Evolutionary conservation across 2,329 filamentous ascomycete species (phyloP).

Genomic region (Diplodia seriata): DNA sequence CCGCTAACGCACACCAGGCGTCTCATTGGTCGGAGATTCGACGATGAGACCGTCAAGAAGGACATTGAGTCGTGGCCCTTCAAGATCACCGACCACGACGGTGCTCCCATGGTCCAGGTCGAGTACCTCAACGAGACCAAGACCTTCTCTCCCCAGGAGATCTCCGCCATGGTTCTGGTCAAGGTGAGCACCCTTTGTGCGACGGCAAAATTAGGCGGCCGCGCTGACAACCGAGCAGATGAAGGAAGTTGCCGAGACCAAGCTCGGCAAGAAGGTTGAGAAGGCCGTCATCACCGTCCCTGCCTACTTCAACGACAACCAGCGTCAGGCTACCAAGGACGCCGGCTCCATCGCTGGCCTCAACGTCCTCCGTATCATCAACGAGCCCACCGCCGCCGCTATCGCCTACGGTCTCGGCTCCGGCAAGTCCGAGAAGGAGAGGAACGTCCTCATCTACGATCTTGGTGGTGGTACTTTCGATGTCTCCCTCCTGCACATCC

Average conservation of each 20-base stretch:
- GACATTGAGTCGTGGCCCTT: slow-evolving; percentile 99
- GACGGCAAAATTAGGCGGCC: slow-evolving; percentile 14
- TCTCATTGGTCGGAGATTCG: slow-evolving; percentile 94
- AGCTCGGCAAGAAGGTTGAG: slow-evolving; percentile 98
- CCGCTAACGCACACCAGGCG: slow-evolving; percentile 67
- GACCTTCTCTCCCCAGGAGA: slow-evolving; percentile 96
- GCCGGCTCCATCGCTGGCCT: slow-evolving; percentile 96
- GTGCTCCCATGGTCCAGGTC: slow-evolving; percentile 91
- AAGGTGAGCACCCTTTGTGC: slow-evolving; percentile 69
- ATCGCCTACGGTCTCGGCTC: slow-evolving; percentile 97
- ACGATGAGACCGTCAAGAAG: slow-evolving; percentile 97
- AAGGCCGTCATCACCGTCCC: slow-evolving; percentile 99
- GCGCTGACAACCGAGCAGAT: slow-evolving; percentile 66
- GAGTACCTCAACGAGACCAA: slow-evolving; percentile 95
- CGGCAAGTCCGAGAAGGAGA: slow-evolving; percentile 96
- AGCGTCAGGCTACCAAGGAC: slow-evolving; percentile 99
- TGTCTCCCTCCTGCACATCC: slow-evolving; percentile 98
- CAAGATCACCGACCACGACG: slow-evolving; percentile 91
- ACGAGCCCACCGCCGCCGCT: slow-evolving; percentile 97
- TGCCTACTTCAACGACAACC: slow-evolving; percentile 99
- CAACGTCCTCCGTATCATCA: slow-evolving; percentile 99
- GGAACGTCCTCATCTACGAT: slow-evolving; percentile 99
- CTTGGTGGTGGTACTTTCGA: slow-evolving; percentile 99
- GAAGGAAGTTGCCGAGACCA: slow-evolving; percentile 98
- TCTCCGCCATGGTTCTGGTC: slow-evolving; percentile 97